A percentile compares a stretch with the other conserved stretches of the same genome.
Evolutionary conservation across 106 monocot genomes (phyloP).

Genomic region (Platanthera zijinensis): DNA sequence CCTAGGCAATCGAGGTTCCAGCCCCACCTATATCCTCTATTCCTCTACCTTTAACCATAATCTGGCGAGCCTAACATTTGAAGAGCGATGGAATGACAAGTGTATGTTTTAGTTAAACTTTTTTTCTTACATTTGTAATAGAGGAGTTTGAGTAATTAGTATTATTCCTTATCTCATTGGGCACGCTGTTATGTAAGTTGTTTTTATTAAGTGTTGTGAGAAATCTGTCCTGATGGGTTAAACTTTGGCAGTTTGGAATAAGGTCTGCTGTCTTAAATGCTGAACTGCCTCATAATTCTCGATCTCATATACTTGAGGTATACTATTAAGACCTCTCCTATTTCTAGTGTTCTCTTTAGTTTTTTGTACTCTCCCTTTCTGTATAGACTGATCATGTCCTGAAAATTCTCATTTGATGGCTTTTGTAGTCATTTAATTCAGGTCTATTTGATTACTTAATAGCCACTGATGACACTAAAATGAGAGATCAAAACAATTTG

Average conservation of each 20-base stretch:
- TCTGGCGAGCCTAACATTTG: background rate
- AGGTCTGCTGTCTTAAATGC: conserved; percentile 89
- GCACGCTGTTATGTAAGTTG: background rate
- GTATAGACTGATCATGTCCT: background rate
- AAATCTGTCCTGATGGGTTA: background rate
- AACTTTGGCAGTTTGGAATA: conserved; percentile 62
- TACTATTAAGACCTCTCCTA: background rate
- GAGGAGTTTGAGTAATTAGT: background rate
- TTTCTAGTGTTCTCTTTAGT: background rate
- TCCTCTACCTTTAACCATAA: too few relatives aligned
- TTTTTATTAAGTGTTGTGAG: background rate
- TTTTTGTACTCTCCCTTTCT: background rate
- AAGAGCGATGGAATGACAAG: background rate
- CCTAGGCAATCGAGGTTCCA: too few relatives aligned
- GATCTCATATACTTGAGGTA: conserved; percentile 87
- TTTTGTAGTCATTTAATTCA: conserved; percentile 75
- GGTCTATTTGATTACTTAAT: conserved; percentile 87
- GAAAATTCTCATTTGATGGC: conserved; percentile 4
- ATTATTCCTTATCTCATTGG: background rate
- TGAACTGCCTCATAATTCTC: conserved; percentile 92
- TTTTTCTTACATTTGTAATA: background rate
- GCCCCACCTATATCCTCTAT: too few relatives aligned
- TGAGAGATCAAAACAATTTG: conserved; percentile 32
- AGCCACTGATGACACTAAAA: conserved; percentile 70
- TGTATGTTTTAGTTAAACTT: background rate